These are phyloP conservation scores for Corymbia calophylla DNA, from an alignment of 441 rosid species.

Conservation along the genomic window DNA sequence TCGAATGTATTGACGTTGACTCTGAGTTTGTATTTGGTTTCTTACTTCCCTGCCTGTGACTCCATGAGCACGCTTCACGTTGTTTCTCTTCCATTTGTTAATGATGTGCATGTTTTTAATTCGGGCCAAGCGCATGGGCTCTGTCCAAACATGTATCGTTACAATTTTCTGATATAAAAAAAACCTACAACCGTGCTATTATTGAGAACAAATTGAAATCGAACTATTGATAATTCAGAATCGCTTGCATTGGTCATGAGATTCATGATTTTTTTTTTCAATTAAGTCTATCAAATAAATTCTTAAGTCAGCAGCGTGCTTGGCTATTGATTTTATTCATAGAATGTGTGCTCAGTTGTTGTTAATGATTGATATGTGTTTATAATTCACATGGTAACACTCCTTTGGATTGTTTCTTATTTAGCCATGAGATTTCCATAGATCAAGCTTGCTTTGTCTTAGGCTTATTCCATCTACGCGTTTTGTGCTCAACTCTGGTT, in stretches of 20 bases:
- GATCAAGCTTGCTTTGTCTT: background rate
- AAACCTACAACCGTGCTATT: background rate
- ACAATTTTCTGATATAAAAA: background rate
- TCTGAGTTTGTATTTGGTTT: background rate
- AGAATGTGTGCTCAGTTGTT: background rate
- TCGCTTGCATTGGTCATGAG: fast-evolving
- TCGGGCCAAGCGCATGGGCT: background rate
- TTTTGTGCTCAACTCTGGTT: background rate
- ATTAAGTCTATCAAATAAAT: background rate
- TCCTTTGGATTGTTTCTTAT: background rate
- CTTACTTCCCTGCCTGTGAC: background rate
- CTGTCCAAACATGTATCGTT: background rate
- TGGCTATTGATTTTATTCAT: background rate
- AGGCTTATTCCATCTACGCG: background rate
- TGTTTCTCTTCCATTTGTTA: background rate
- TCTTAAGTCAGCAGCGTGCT: background rate
- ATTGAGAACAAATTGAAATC: background rate
- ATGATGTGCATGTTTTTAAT: background rate
- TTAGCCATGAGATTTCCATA: background rate
- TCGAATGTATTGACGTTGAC: background rate
- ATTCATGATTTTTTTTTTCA: background rate
- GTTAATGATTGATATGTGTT: background rate
- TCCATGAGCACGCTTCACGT: background rate
- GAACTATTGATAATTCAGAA: background rate
- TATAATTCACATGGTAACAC: background rate